Base-by-base conservation (phyloP, 441 rosid genomes). In the Euphorbia celastroides region DNA sequence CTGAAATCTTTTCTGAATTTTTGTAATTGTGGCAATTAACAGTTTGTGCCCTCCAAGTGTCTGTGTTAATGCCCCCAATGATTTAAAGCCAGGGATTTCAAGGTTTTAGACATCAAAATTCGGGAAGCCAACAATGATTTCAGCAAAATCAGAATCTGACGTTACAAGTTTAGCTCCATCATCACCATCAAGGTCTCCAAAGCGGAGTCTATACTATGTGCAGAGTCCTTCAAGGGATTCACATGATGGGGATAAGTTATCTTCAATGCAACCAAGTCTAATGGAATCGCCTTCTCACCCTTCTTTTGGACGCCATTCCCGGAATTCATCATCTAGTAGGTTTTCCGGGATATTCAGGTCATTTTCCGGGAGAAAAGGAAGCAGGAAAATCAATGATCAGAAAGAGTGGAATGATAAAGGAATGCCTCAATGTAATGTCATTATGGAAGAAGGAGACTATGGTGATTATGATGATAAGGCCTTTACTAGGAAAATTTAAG, bases 161-260 rank as follows among this genome's bases (percentile, higher is more conserved):
- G 72, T 84, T 55, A 83, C 90, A n/a, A 86, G 92, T 71, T 72
- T 83, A 8, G 92, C 86, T 44, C 84, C 92, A 52, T 89, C 97
- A 4, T 85, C 90, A 7, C 83, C 88, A 5, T 73, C 77, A 28
- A 61, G 86, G 77, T 88, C 90, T 41, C 88, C 97, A 2, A 88
- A 87, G 73, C 88, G 83, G 51, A 81, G 80, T 13, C 74, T 77
- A 7, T 92, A 89, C 70, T 92, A 68, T 76, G 93, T 86, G 19
- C 94, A 89, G 72, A 87, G 91, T 77, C 97, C 96, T 32, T 89
- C 96, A 25, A 81, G 90, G 69, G 97, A 90, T 67, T 88, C 92
- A 51, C 86, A 80, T 44, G 93, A 87, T 71, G 90, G 85, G 20
- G 94, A 85, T 83, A 90, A 88, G 82, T 83, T 85, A 9, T 91